Evolutionary conservation across 106 monocot species (phyloP).

Genomic region (Cymbidium sinense): DNA sequence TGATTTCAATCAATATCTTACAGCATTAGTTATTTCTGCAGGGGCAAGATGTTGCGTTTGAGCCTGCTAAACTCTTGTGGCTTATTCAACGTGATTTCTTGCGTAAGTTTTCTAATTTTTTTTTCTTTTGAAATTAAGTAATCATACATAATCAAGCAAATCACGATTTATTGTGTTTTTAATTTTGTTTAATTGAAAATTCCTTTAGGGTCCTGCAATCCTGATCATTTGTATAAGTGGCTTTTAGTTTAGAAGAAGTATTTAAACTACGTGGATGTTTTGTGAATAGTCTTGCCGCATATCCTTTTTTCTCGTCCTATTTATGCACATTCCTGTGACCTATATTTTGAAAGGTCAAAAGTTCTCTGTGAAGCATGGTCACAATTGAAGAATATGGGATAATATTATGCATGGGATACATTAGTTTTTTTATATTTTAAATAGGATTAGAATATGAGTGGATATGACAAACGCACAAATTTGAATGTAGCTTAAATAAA

Average conservation of each 20-base stretch:
- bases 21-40: slow-evolving; percentile 23
- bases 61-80: slow-evolving; percentile 96
- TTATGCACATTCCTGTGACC: background rate
- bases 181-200: background rate
- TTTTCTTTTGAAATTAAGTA: background rate
- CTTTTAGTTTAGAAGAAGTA: too few species aligned
- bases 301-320: background rate
- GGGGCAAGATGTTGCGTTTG: slow-evolving; percentile 99
- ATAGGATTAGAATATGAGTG: too few species aligned
- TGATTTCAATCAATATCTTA: background rate
- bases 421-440: background rate
- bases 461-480: too few species aligned
- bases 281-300: background rate
- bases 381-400: background rate
- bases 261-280: too few species aligned
- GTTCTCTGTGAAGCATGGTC: background rate
- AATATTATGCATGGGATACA: background rate
- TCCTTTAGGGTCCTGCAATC: background rate
- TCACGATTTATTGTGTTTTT: background rate
- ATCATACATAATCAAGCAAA: background rate
- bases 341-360: background rate
- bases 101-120: slow-evolving; percentile 58
- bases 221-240: background rate
- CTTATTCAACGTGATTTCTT: slow-evolving; percentile 99
- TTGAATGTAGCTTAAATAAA: too few species aligned